phyloP scores from a whole-genome alignment of 1,139 yeast species.

The Magnusiomyces clavatus region DNA sequence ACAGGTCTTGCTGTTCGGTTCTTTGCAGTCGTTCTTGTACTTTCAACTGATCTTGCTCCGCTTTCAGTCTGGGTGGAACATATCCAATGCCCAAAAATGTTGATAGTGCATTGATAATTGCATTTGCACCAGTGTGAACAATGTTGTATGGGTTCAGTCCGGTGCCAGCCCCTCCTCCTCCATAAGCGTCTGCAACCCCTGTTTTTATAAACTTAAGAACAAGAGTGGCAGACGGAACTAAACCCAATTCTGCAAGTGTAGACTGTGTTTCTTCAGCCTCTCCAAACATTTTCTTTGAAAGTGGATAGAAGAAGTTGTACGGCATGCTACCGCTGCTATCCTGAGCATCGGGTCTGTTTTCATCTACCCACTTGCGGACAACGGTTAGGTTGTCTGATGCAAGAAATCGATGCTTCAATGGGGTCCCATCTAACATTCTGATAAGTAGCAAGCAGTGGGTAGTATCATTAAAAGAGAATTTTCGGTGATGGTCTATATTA shows the following conservation, averaged over 20 bases:
- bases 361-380: constrained; percentile 59
- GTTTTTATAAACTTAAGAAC: constrained; percentile 47
- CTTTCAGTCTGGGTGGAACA: constrained; percentile 16
- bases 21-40: neutral
- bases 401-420: constrained; percentile 40
- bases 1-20: neutral
- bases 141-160: constrained; percentile 13
- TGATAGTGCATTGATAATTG: constrained; percentile 22
- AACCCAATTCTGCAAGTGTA: constrained; percentile 41
- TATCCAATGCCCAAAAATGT: constrained; percentile 28
- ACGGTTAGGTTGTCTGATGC: constrained; percentile 40
- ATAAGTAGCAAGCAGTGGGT: constrained; percentile 41
- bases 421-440: constrained; percentile 48
- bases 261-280: constrained; percentile 42
- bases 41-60: neutral
- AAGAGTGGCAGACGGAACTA: constrained; percentile 60
- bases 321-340: constrained; percentile 42
- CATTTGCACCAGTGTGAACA: constrained; percentile 18
- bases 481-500: constrained; percentile 2
- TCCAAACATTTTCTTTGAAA: constrained; percentile 40
- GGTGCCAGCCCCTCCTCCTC: constrained; percentile 1
- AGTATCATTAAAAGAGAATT: constrained; percentile 9
- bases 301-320: constrained; percentile 40
- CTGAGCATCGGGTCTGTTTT: no score
- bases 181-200: constrained; percentile 26